These are phyloP conservation scores for Fusarium zealandicum DNA, from an alignment of 2,329 filamentous ascomycete species.

Conservation along the genomic window DNA sequence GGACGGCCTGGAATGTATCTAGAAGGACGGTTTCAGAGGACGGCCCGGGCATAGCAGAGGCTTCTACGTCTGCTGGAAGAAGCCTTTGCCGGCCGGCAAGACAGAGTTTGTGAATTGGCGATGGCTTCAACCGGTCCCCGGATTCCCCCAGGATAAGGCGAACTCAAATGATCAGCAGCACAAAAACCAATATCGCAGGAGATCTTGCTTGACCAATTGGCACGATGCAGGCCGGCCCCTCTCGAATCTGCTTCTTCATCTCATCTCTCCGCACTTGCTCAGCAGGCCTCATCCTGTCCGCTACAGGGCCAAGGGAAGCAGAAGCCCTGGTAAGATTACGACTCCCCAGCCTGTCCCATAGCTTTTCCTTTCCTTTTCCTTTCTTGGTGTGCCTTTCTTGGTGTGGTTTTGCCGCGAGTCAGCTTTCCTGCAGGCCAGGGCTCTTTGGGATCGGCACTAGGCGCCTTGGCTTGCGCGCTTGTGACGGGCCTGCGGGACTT, in stretches of 20 bases:
- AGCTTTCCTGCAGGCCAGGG: neutral
- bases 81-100: neutral
- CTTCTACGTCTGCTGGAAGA: neutral
- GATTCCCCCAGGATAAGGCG: neutral
- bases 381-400: no score
- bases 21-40: slow-evolving; percentile 3
- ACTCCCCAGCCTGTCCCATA: neutral
- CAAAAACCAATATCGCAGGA: slow-evolving; percentile 3
- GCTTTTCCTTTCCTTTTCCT: neutral
- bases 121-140: slow-evolving; percentile 2
- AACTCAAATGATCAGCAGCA: neutral
- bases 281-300: slow-evolving; percentile 5
- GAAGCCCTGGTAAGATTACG: neutral
- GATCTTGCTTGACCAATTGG: neutral
- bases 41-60: neutral
- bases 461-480: neutral
- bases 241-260: slow-evolving; percentile 5
- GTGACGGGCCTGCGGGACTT: neutral
- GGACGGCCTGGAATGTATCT: neutral
- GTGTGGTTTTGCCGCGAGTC: neutral
- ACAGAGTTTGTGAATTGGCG: neutral
- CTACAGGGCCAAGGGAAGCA: neutral
- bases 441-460: slow-evolving; percentile 1
- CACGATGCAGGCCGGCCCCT: neutral
- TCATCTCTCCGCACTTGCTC: slow-evolving; percentile 1